Percentiles rank a stretch among this genome's conserved stretches.
Evolutionary conservation across 2,329 filamentous ascomycete genomes (phyloP).

Genomic region (Lasiodiplodia sp.): DNA sequence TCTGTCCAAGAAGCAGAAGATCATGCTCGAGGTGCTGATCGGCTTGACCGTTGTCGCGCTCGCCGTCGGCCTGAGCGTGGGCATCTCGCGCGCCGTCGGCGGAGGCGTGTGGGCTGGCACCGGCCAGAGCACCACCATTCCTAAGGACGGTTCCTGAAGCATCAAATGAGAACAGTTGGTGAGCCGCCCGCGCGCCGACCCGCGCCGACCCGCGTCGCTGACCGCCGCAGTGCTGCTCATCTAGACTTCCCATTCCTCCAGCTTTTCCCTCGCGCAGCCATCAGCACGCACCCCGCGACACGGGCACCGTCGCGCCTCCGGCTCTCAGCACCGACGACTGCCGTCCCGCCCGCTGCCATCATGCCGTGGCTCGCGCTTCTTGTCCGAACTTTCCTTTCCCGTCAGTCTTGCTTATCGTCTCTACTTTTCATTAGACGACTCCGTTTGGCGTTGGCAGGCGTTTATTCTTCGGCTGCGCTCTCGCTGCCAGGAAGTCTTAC

Average conservation of each 20-base stretch:
- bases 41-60: slow-evolving; percentile 54
- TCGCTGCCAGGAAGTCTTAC: slow-evolving; percentile 10
- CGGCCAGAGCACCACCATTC: slow-evolving; percentile 46
- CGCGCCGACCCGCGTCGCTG: background rate
- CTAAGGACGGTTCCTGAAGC: slow-evolving; percentile 25
- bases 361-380: slow-evolving; percentile 5
- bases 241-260: slow-evolving; percentile 1
- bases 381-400: background rate
- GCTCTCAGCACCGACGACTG: slow-evolving; percentile 16
- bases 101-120: slow-evolving; percentile 55
- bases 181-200: background rate
- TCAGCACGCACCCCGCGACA: slow-evolving; percentile 5
- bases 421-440: slow-evolving; percentile 14
- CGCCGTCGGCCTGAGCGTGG: slow-evolving; percentile 57
- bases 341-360: background rate
- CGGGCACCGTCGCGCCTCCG: slow-evolving; percentile 21
- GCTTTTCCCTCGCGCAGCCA: slow-evolving; percentile 21
- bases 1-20: slow-evolving; percentile 52
- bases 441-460: slow-evolving; percentile 25
- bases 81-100: slow-evolving; percentile 57
- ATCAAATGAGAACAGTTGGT: slow-evolving; percentile 5
- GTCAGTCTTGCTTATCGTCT: background rate
- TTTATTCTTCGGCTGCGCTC: slow-evolving; percentile 20
- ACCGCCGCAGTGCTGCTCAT: slow-evolving; percentile 11
- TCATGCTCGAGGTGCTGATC: slow-evolving; percentile 54